A percentile compares a stretch with the other conserved stretches of the same genome.
Conservation (phyloP, 257 asterid species). For the Coffea eugenioides region DNA sequence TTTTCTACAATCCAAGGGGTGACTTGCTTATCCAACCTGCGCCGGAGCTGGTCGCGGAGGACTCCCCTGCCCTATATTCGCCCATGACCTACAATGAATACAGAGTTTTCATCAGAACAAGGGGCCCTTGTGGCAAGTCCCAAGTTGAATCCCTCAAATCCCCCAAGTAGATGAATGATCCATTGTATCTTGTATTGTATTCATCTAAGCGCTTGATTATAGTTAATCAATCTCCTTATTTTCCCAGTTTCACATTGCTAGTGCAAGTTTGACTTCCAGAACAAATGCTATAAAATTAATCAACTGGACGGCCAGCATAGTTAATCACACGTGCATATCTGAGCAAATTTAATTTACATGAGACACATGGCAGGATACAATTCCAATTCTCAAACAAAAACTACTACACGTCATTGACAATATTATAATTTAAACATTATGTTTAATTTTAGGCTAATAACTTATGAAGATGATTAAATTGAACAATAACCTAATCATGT, state of each 20-base stretch:
- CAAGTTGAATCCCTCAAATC: slow-evolving; percentile 35
- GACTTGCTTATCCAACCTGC: slow-evolving; percentile 32
- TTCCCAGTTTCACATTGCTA: background rate
- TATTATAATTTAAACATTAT: too few relatives aligned
- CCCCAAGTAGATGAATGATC: background rate
- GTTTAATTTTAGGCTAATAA: background rate
- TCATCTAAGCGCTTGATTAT: background rate
- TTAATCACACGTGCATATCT: background rate
- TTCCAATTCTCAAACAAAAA: too few relatives aligned
- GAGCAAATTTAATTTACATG: background rate
- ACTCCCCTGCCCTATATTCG: slow-evolving; percentile 23
- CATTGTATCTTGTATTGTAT: too few relatives aligned
- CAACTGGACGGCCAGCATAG: too few relatives aligned
- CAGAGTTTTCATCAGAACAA: slow-evolving; percentile 35
- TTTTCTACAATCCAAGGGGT: slow-evolving; percentile 42
- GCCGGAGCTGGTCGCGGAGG: slow-evolving; percentile 25
- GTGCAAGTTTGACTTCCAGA: background rate
- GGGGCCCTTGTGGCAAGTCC: slow-evolving; percentile 38
- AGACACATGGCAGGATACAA: too few relatives aligned
- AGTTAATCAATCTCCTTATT: background rate
- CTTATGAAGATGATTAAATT: too few relatives aligned
- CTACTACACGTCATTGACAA: too few relatives aligned
- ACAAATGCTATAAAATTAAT: background rate
- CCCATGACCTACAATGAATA: slow-evolving; percentile 33
- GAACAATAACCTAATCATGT: too few relatives aligned